Conservation (phyloP, 495 filamentous ascomycete species). For the Talaromyces stipitatus region DNA sequence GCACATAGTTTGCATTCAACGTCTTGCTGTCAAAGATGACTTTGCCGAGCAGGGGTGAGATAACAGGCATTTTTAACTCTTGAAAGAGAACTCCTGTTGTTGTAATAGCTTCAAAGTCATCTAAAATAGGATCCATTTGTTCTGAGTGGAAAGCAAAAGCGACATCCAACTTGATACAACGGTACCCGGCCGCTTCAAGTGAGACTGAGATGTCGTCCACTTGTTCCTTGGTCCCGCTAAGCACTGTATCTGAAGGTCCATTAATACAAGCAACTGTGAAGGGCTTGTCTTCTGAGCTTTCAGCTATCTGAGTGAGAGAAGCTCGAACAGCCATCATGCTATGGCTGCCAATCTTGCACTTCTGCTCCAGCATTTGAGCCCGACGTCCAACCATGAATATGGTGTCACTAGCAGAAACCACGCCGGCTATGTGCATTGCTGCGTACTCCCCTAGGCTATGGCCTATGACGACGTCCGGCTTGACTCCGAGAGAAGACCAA, state of each 20-base stretch:
- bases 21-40: conserved; percentile 21
- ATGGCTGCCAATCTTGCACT: conserved; percentile 15
- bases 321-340: conserved; percentile 54
- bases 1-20: conserved; percentile 23
- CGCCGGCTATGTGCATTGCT: conserved; percentile 22
- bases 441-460: conserved; percentile 37
- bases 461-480: conserved; percentile 17
- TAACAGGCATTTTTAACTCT: conserved; percentile 16
- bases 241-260: conserved; percentile 52
- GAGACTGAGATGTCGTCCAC: conserved; percentile 39
- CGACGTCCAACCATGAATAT: conserved; percentile 18
- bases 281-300: conserved; percentile 12
- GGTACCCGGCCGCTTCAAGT: conserved; percentile 3
- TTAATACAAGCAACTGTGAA: conserved; percentile 56
- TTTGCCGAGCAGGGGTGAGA: conserved; percentile 21
- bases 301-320: conserved; percentile 12
- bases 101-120: conserved; percentile 30
- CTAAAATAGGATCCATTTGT: conserved; percentile 44
- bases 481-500: conserved; percentile 11
- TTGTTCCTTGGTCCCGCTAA: conserved; percentile 43
- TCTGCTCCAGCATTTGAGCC: conserved; percentile 14
- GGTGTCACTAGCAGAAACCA: conserved; percentile 15
- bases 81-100: conserved; percentile 24
- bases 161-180: conserved; percentile 32
- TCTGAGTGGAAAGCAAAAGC: conserved; percentile 49